These are phyloP conservation scores for Tephrocybe sp. DNA, from an alignment of 768 basidiomycete genomes.

Conservation along the genomic window DNA sequence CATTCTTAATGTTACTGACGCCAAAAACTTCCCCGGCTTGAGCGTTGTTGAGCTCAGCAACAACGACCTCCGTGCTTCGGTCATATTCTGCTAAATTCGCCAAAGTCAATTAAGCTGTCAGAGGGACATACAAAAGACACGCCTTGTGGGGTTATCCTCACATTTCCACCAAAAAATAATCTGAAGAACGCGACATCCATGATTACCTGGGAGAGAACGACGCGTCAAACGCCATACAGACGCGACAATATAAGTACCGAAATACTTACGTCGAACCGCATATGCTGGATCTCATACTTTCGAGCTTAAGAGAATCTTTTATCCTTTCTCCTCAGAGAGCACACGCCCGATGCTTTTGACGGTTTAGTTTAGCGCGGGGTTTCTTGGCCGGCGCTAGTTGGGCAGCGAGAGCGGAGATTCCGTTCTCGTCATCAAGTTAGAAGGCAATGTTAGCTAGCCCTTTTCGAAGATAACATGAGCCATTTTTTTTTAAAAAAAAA, in stretches of 20 bases:
- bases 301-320: neutral
- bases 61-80: neutral
- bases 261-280: slow-evolving; percentile 3
- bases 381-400: slow-evolving; percentile 1
- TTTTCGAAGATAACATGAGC: too few relatives aligned
- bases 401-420: neutral
- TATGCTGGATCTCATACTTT: slow-evolving; percentile 4
- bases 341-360: neutral
- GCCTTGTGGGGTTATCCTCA: slow-evolving; percentile 2
- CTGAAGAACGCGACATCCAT: slow-evolving; percentile 5
- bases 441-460: too few relatives aligned
- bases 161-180: slow-evolving; percentile 4
- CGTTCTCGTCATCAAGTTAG: slow-evolving; percentile 2
- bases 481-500: too few relatives aligned
- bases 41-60: slow-evolving; percentile 7
- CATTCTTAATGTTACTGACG: slow-evolving; percentile 11
- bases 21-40: slow-evolving; percentile 4
- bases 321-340: slow-evolving; percentile 9
- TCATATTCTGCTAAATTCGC: neutral
- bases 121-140: neutral
- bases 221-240: neutral
- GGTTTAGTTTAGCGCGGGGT: slow-evolving; percentile 9
- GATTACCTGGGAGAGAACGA: neutral
- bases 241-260: neutral
- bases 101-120: too few relatives aligned